Base-by-base conservation (phyloP, 2,329 filamentous ascomycete genomes). In the Grosmannia penicillata region DNA sequence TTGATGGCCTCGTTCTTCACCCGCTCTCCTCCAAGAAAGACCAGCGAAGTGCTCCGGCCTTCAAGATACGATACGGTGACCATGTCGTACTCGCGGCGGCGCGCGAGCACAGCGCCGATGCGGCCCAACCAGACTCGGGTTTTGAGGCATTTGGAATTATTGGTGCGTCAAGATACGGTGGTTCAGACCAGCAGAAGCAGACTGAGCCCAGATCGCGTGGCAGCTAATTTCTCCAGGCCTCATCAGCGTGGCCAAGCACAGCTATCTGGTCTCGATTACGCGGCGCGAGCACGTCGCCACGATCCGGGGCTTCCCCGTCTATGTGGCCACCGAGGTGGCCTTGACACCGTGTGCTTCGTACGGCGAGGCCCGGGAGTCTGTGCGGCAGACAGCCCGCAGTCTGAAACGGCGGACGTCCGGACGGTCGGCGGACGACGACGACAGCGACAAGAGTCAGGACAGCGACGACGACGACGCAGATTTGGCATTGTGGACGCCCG, bases 281-380 rank as follows among this genome's bases (percentile, higher is more conserved):
- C 74, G 77, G 41, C 82, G 89, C 33, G 74, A 93, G 51, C 83
- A 93, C 56, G 86, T 96, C 36, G 91, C 91, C 4, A 79, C 87
- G 46, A 76, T 96, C 36, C 76, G 78, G 46, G 85, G 84, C 6
- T 78, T 73, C 39, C 79, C 87, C 0, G 66, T 96, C 39, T 98
- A 93, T 56, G 78, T 85, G 28, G 75, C 95, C 43, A 91, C 82
- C 31, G 84, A 93, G 49, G 82, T 96, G 24, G 80, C 85, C 7
- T 64, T 96, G n/a, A 93, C 93, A 6, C 91, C 91, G 1, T 76
- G 91, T 38, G 73, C 78, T 3, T 89, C 82, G 6, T 78, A 79
- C 50, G 55, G 59, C 29, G 84, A 93, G 31, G 87, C 89, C 5
- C 68, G 74, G 44, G 69, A 71, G 22, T 80, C 84, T 8, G 80